phyloP scores from a whole-genome alignment of 768 basidiomycete species.

The Pisolithus sp. region DNA sequence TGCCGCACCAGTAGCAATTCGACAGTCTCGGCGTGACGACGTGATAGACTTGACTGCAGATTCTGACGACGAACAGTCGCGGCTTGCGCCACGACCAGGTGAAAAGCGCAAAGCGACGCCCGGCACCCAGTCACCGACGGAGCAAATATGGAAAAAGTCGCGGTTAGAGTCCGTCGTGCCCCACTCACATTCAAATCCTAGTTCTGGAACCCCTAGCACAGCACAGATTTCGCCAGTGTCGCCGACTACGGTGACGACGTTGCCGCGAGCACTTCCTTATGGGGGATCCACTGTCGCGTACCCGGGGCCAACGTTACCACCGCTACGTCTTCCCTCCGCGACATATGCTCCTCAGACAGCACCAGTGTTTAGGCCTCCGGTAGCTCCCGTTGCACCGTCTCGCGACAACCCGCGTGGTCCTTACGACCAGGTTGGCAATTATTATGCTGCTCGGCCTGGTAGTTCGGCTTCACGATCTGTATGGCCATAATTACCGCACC shows the following conservation, averaged over 20 bases:
- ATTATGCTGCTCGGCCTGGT: constrained; percentile 16
- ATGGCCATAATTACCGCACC: constrained; percentile 21
- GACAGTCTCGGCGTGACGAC: constrained; percentile 34
- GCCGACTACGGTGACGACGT: constrained; percentile 9
- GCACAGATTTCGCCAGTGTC: constrained; percentile 21
- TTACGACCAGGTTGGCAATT: constrained; percentile 20
- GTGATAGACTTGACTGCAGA: constrained; percentile 86
- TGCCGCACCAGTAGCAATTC: constrained; percentile 9
- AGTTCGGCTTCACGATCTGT: constrained; percentile 18
- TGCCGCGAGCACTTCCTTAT: constrained; percentile 9
- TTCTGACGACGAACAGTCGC: constrained; percentile 62
- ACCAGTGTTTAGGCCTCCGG: constrained; percentile 19
- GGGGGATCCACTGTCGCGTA: constrained; percentile 16
- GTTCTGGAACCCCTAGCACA: neutral
- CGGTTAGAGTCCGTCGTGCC: constrained; percentile 26
- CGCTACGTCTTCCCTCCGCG: constrained; percentile 19
- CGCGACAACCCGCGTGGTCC: constrained; percentile 17
- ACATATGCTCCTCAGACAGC: constrained; percentile 14
- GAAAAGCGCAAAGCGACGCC: constrained; percentile 57
- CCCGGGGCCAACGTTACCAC: constrained; percentile 20
- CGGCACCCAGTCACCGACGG: constrained; percentile 48
- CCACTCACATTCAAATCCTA: constrained; percentile 7
- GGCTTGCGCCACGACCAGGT: constrained; percentile 22
- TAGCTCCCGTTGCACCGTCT: constrained; percentile 1
- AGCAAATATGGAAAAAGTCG: constrained; percentile 72